Evolutionary conservation across 441 rosid species (phyloP).

Genomic region (Theobroma grandiflorum): DNA sequence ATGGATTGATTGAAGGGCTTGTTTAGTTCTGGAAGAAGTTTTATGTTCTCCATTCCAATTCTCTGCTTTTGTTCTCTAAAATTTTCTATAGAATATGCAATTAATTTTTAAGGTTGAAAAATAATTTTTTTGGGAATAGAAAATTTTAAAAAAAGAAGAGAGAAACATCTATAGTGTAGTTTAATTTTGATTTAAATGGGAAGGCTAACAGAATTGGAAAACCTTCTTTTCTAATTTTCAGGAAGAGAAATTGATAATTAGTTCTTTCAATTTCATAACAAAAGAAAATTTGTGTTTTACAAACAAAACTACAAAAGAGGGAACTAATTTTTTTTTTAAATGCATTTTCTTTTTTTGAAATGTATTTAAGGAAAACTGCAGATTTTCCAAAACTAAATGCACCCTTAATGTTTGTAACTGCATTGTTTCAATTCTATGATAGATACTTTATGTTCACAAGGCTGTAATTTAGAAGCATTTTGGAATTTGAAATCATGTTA

Average conservation of each 20-base stretch:
- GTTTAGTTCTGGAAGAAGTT: neutral
- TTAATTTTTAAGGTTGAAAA: neutral
- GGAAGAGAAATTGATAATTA: neutral
- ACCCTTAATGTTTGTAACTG: conserved; percentile 6
- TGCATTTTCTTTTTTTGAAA: neutral
- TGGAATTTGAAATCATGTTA: neutral
- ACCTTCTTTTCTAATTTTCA: neutral
- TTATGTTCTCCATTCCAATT: neutral
- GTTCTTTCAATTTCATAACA: conserved; percentile 10
- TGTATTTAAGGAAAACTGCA: neutral
- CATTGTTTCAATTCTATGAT: neutral
- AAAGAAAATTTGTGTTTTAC: neutral
- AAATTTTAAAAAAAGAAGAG: neutral
- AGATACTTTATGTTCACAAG: neutral
- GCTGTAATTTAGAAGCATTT: neutral
- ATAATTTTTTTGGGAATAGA: neutral
- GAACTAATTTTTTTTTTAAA: neutral
- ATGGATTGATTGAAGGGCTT: neutral
- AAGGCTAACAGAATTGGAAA: neutral
- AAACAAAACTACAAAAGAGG: neutral
- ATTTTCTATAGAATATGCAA: neutral
- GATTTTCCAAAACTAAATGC: neutral
- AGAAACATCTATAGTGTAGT: neutral
- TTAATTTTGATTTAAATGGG: neutral
- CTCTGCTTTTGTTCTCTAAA: neutral